Evolutionary conservation across 257 asterid genomes (phyloP), one percentile per base, ranked within the genome.

Genomic region (Forsythia suspensa): DNA sequence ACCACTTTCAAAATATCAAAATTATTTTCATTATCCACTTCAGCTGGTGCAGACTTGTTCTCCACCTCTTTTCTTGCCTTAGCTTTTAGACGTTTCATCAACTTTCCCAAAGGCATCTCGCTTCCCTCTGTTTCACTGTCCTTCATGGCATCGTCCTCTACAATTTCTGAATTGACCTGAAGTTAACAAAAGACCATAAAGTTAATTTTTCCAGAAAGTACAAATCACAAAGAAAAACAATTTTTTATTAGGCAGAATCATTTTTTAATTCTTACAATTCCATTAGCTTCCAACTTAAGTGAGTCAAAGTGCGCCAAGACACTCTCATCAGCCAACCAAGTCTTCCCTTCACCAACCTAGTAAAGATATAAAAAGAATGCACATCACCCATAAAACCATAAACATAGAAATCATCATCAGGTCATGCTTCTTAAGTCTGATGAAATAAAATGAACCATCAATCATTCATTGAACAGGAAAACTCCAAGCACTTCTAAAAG

Each of bases 61-160:
- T 89, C 94, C 72, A 84, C 87, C 87, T 88, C 96, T 84, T 92
- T 92, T 81, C 92, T 91, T 67, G 96, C 83, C 88, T 89, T 96
- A 61, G 99, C 97, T 86, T 92, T 94, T 71, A 96, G 88, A 73
- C 89, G 96, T 84, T 96, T 88, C 88, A 94, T 88, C 82, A 96
- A 87, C 90, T 94, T 96, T 36, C 90, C 96, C 80, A 96, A 83
- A 48, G 99, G 97, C 91, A 96, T 87, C 87, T 96, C 99, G 85
- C 88, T 94, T 72, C 92, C 97, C 85, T 94, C 99, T 41, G 91
- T 88, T 85, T 92, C 99, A 85, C 96, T 92, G 77, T 91, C 97
- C 87, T 95, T 92, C 93, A 94, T 79, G 82, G 81, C 77, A 71
- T 92, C 97, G 72, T 91, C 96, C 76, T 90, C 99, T 39, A 80